Percentiles rank a stretch among this genome's conserved stretches.
These are phyloP conservation scores for Alectoria sarmentosa DNA, from an alignment of 495 filamentous ascomycete genomes.

Conservation along the genomic window DNA sequence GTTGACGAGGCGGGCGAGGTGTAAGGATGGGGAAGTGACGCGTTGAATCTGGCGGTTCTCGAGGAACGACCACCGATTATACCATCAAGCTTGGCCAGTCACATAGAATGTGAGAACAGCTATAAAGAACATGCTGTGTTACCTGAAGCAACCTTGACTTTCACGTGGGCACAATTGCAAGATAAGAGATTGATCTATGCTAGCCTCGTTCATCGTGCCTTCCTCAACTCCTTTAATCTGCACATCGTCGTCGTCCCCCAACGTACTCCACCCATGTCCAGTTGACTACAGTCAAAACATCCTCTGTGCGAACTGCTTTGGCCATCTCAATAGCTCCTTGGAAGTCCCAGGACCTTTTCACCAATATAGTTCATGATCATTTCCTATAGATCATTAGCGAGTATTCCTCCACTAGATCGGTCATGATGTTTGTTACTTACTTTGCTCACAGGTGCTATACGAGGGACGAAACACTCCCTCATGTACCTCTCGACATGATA, in stretches of 20 bases:
- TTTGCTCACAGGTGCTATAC: constrained; percentile 67
- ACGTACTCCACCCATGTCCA: background rate
- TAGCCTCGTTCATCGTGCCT: background rate
- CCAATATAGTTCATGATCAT: constrained; percentile 78
- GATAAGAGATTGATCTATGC: background rate
- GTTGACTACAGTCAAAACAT: background rate
- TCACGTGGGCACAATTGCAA: background rate
- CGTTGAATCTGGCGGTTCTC: too few species aligned
- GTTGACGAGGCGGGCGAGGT: background rate
- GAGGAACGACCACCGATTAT: background rate
- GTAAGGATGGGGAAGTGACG: background rate
- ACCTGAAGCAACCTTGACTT: background rate
- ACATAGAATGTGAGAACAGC: background rate
- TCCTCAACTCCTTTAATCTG: background rate
- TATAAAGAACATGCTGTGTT: too few species aligned
- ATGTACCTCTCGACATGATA: constrained; percentile 75
- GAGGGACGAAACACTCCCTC: constrained; percentile 64
- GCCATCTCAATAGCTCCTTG: constrained; percentile 40
- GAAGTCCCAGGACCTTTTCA: constrained; percentile 59
- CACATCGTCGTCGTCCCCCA: background rate
- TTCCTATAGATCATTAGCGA: constrained; percentile 36
- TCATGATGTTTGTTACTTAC: constrained; percentile 24
- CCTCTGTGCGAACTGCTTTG: background rate
- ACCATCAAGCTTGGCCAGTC: background rate
- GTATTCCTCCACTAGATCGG: background rate